These are phyloP conservation scores for Solanum arcanum DNA, from an alignment of 257 asterid species.

Conservation along the genomic window DNA sequence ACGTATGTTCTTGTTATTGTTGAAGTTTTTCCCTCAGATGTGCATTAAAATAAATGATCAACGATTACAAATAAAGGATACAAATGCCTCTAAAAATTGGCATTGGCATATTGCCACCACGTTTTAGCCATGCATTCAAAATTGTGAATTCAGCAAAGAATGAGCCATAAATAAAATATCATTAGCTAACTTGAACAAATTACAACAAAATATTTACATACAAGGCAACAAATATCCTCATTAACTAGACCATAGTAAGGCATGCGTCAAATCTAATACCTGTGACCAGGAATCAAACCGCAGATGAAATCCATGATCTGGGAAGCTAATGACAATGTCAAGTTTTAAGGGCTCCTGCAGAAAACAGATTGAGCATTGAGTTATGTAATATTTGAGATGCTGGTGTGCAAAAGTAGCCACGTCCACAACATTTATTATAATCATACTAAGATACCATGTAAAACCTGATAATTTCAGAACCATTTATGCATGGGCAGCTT, in stretches of 20 bases:
- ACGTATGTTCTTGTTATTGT: not conserved
- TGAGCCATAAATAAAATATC: not conserved
- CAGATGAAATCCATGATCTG: conserved; percentile 85
- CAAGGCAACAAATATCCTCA: not conserved
- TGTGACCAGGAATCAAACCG: conserved; percentile 91
- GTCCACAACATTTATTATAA: not conserved
- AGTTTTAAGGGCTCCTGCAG: conserved; percentile 72
- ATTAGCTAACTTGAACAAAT: not conserved
- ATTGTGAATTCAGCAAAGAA: not conserved
- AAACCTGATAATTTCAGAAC: not conserved
- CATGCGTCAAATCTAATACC: conserved; percentile 30
- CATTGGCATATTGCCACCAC: not conserved
- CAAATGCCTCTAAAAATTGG: not conserved
- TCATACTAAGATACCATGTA: not conserved
- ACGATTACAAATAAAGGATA: not conserved
- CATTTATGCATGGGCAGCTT: not conserved
- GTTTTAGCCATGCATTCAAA: not conserved
- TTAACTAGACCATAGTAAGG: not conserved
- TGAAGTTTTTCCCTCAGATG: not conserved
- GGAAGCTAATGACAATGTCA: conserved; percentile 80
- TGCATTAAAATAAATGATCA: not conserved
- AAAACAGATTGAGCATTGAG: not conserved
- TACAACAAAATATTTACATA: not conserved
- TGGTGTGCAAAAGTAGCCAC: not conserved
- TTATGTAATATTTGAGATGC: not conserved